Base-by-base conservation (phyloP, 2,329 filamentous ascomycete species). In the Tolypocladium ovalisporum region DNA sequence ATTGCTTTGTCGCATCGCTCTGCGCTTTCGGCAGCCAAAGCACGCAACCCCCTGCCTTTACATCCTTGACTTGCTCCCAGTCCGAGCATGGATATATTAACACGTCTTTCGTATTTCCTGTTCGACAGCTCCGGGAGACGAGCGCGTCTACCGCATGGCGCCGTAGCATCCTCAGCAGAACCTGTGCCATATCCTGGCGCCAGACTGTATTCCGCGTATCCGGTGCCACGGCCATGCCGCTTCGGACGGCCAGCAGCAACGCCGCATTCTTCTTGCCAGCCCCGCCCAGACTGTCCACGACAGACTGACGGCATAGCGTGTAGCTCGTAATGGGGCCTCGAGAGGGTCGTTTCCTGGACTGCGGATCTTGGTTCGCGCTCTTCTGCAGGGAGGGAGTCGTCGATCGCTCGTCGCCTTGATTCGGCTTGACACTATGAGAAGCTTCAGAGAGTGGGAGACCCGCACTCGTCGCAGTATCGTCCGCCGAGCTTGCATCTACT, bases 171-270 rank as follows among this genome's bases (percentile, higher is more conserved):
- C 73, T 67, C 4, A 85, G 69, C 0, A 87, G 64, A 32, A 80
- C 71, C 0, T 71, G 67, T 37, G 77, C 73, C 82, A 87, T 87
- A 61, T 85, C 81, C 6, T 70, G 44, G 35, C 82, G 76, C 63
- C 67, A 71, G 24, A 70, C 54, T 9, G 62, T 55, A 34, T 54
- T 54, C 13, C 54, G 52, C 1, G 54, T 32, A 4, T 64, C 49
- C 8, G 60, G 47, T 1, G 55, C 42, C 13, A 61, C 49, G 3
- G 65, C 62, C 63, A 70, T 68, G 19, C 71, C 71, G 15, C 56
- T 62, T 9, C 69, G 66, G 19, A 55, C 22, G 1, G 57, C 58
- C 2, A 62, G 37, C 19, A 73, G 39, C 49, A 57, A n/a, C 19
- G 55, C 52, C 10, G 56, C 37, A 29, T 63, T 60, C 51, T 61